Evolutionary conservation across 345 rosid species (phyloP).

Genomic region (Ailanthus altissimus): DNA sequence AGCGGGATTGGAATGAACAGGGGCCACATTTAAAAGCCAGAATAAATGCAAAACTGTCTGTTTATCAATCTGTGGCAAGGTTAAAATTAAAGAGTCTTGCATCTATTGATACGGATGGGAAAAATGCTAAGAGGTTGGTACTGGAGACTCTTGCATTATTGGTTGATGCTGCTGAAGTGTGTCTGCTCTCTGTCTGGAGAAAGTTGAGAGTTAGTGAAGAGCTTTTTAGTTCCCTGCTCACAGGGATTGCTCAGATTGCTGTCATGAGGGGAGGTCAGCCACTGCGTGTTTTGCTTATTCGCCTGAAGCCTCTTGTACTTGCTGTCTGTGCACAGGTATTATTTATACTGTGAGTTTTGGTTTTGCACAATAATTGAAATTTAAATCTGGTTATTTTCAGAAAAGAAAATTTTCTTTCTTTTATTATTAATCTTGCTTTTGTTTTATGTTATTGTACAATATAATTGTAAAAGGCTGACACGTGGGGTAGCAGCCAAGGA

Average conservation of each 20-base stretch:
- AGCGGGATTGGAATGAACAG: constrained; percentile 91
- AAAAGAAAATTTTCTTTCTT: background rate
- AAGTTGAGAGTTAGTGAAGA: constrained; percentile 91
- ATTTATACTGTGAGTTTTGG: constrained; percentile 18
- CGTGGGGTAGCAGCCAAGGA: constrained; percentile 76
- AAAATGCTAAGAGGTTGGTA: constrained; percentile 80
- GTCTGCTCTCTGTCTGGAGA: constrained; percentile 91
- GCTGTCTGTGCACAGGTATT: constrained; percentile 86
- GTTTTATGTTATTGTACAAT: constrained; percentile 12
- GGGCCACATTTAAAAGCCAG: constrained; percentile 80
- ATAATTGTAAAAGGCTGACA: constrained; percentile 67
- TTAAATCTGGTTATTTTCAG: background rate
- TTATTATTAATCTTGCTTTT: background rate
- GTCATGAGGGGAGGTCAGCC: constrained; percentile 93
- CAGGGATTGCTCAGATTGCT: constrained; percentile 85
- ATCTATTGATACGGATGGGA: constrained; percentile 82
- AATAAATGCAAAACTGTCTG: constrained; percentile 75
- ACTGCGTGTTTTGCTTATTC: constrained; percentile 90
- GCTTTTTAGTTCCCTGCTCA: constrained; percentile 75
- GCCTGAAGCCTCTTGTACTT: constrained; percentile 85
- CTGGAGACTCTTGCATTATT: constrained; percentile 83
- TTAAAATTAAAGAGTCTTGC: constrained; percentile 76
- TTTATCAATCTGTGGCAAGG: constrained; percentile 80
- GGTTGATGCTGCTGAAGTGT: constrained; percentile 90
- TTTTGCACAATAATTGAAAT: background rate